Conservation (phyloP, 495 filamentous ascomycete species). For the Aspergillus sclerotiicarbonarius region DNA sequence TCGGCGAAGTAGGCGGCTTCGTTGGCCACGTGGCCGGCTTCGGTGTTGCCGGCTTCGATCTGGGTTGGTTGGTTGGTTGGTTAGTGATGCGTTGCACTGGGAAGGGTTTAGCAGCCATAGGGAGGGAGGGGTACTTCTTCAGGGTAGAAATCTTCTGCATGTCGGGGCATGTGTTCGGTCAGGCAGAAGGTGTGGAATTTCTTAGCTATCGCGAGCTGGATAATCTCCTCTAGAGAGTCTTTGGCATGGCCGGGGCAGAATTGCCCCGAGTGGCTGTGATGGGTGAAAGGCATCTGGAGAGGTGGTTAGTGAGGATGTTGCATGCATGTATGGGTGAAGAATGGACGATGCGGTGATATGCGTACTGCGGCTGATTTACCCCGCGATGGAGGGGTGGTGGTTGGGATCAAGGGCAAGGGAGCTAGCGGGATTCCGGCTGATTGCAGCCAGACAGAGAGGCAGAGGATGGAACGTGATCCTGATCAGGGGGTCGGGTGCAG, state of each 20-base stretch:
- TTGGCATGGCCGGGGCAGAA: slow-evolving; percentile 90
- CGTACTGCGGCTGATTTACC: not conserved
- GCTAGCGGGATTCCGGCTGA: not conserved
- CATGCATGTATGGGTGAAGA: not conserved
- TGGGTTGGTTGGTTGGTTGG: slow-evolving; percentile 19
- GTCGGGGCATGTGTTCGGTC: slow-evolving; percentile 96
- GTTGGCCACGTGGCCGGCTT: slow-evolving; percentile 44
- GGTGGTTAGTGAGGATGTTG: not conserved
- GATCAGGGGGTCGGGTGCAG: no score
- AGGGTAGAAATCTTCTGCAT: slow-evolving; percentile 77
- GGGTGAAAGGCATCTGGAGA: slow-evolving; percentile 89
- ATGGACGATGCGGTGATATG: not conserved
- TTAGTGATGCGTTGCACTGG: not conserved
- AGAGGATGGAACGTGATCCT: no score
- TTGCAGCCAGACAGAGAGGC: no score
- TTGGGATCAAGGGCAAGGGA: not conserved
- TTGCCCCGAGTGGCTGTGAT: slow-evolving; percentile 96
- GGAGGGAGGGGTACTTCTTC: slow-evolving; percentile 66
- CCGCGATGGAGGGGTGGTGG: not conserved
- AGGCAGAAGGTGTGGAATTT: slow-evolving; percentile 81
- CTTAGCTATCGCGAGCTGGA: slow-evolving; percentile 72
- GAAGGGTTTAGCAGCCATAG: not conserved
- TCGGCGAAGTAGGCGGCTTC: slow-evolving; percentile 71
- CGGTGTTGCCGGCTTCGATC: slow-evolving; percentile 39
- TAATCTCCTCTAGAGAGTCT: slow-evolving; percentile 77